These are phyloP conservation scores for Eucalyptus brandiana DNA, from an alignment of 345 rosid species.

Conservation along the genomic window DNA sequence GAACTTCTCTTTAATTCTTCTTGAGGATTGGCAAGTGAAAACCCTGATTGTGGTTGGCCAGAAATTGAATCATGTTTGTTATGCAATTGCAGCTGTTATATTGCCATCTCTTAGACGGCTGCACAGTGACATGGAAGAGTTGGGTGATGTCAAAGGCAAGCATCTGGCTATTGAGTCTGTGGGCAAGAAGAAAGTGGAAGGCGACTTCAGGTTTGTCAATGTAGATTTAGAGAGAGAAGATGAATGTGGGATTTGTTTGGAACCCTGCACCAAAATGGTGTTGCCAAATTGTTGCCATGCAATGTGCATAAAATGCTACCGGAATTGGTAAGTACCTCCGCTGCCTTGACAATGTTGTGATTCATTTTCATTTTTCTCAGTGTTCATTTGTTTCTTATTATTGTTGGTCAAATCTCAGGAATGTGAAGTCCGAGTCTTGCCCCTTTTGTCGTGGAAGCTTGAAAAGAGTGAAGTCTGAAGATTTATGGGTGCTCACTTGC, in stretches of 20 bases:
- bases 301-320: constrained; percentile 96
- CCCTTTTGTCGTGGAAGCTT: constrained; percentile 95
- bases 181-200: constrained; percentile 32
- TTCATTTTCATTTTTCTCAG: not conserved
- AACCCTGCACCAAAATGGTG: constrained; percentile 91
- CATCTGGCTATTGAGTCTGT: constrained; percentile 8
- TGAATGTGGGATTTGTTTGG: constrained; percentile 97
- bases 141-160: constrained; percentile 11
- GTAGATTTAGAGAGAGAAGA: constrained; percentile 76
- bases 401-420: constrained; percentile 35
- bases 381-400: not conserved
- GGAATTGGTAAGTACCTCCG: constrained; percentile 49
- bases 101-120: constrained; percentile 83
- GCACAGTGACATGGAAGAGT: constrained; percentile 30
- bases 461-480: constrained; percentile 92
- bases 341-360: not conserved
- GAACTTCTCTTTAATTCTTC: not conserved
- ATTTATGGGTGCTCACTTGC: constrained; percentile 90
- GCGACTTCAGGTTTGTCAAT: constrained; percentile 24
- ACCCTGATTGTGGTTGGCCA: not conserved
- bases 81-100: constrained; percentile 49
- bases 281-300: constrained; percentile 89
- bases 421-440: constrained; percentile 83
- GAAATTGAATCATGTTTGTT: not conserved
- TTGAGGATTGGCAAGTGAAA: not conserved